Evolutionary conservation across 2,329 filamentous ascomycete species (phyloP).

Genomic region (Aspergillus ochraceoroseus): DNA sequence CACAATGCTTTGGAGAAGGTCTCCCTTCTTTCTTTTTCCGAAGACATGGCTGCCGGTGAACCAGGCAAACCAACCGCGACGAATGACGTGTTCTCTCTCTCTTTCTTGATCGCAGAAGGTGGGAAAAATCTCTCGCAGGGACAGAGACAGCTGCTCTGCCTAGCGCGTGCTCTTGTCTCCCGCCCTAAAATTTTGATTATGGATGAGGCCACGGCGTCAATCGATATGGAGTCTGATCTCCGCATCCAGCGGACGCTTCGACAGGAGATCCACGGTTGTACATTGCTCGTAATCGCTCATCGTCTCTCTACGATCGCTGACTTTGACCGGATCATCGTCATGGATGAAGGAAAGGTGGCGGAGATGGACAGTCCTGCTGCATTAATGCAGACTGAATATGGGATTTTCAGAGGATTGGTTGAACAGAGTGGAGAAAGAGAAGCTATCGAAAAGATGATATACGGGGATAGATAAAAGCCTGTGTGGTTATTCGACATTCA

Average conservation of each 20-base stretch:
- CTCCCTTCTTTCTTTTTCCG: constrained; percentile 46
- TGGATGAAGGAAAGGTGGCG: constrained; percentile 7
- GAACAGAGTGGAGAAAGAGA: constrained; percentile 5
- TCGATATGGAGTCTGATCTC: constrained; percentile 11
- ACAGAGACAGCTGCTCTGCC: constrained; percentile 12
- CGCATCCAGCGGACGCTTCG: constrained; percentile 10
- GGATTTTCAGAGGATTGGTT: constrained; percentile 6
- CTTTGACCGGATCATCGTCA: constrained; percentile 9
- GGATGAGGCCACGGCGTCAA: constrained; percentile 12
- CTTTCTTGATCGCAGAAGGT: neutral
- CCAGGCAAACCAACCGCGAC: too few relatives aligned
- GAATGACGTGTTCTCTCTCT: neutral
- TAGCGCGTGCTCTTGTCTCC: constrained; percentile 9
- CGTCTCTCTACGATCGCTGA: constrained; percentile 12
- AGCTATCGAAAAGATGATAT: constrained; percentile 4
- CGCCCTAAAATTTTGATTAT: constrained; percentile 9
- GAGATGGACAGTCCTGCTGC: constrained; percentile 1
- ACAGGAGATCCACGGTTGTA: constrained; percentile 5
- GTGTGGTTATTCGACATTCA: too few relatives aligned
- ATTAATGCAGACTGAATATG: constrained; percentile 2
- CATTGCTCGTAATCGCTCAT: constrained; percentile 13
- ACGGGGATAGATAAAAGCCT: neutral
- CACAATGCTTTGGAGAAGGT: constrained; percentile 65
- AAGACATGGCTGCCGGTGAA: too few relatives aligned
- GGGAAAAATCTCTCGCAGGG: constrained; percentile 12